Conservation (phyloP, 768 basidiomycete species). For the Boletus sp. region DNA sequence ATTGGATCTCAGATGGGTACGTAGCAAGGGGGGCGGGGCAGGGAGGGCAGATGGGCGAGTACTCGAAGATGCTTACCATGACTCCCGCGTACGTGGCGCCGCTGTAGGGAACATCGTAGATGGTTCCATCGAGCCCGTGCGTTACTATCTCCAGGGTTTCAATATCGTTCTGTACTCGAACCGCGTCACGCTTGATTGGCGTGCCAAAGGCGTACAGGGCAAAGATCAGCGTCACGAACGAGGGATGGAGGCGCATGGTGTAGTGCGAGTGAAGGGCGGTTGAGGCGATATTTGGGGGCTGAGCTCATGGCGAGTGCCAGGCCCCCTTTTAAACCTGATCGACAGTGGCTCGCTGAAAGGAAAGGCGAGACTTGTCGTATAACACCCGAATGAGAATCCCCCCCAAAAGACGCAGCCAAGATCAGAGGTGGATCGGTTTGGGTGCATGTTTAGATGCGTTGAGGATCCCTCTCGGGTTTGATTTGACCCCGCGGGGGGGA, state of each 20-base stretch:
- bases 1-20: background rate
- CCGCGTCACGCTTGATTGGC: slow-evolving; percentile 7
- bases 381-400: background rate
- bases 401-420: background rate
- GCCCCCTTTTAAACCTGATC: slow-evolving; percentile 3
- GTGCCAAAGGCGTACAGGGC: slow-evolving; percentile 10
- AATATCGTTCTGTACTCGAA: background rate
- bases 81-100: accelerated
- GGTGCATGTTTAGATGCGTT: background rate
- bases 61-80: background rate
- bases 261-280: background rate
- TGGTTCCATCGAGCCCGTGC: background rate
- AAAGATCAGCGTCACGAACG: slow-evolving; percentile 8
- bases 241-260: slow-evolving; percentile 12
- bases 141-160: accelerated
- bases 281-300: background rate
- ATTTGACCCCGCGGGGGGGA: background rate
- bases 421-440: background rate
- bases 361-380: background rate
- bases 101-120: background rate
- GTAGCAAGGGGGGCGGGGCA: background rate
- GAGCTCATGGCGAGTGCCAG: too few relatives aligned
- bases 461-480: background rate
- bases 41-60: background rate
- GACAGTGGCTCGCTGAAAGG: background rate